Base-by-base conservation (phyloP, 1,139 yeast genomes). In the Yamadazyma pseudoaaseri region DNA sequence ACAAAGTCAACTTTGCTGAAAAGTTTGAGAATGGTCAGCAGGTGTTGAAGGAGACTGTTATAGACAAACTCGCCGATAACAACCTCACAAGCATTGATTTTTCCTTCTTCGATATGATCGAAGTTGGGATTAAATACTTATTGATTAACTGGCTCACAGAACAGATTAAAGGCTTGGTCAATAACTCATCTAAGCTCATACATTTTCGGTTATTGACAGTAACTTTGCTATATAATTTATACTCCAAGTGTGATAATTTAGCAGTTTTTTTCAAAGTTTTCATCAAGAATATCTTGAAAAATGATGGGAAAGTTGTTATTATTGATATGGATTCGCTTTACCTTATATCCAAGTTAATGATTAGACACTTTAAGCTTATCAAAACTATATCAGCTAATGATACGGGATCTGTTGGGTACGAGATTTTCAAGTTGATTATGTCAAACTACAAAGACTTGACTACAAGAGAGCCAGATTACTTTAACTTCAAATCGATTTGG, bases 121-220 rank as follows among this genome's bases (percentile, higher is more conserved):
- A 48, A 24, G 65, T 66, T 12, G 80, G 80, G 0, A 48, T 69
- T 16, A 65, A 62, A 38, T 68, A 70, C 37, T 56, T 70, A 17
- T 47, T 73, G 3, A 58, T 69, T 2, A 72, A 70, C 41, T 62
- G 72, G 68, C 46, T 70, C 14, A 67, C 75, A 1, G 58, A 56
- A 18, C 70, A 68, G 34, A 47, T 74, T 12, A 65, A 65, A 35
- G 31, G 42, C 0, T 48, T 53, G 0, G 51, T 70, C 2, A 45
- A 52, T 3, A 51, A 52, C 11, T 61, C 73, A 0, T 58, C 66
- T 0, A 63, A 56, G 34, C 50, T 70, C 31, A 56, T 71, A 2
- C 73, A 65, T 39, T 52, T 71, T 3, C 58, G 61, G 7, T 64
- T 70, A 2, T 41, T 47, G 3, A 55, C 57, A 5, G 44, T 74